Evolutionary conservation across 805 yeast genomes (phyloP), one percentile per base, ranked within the genome.

Genomic region (Tanozyma kutaoensis): DNA sequence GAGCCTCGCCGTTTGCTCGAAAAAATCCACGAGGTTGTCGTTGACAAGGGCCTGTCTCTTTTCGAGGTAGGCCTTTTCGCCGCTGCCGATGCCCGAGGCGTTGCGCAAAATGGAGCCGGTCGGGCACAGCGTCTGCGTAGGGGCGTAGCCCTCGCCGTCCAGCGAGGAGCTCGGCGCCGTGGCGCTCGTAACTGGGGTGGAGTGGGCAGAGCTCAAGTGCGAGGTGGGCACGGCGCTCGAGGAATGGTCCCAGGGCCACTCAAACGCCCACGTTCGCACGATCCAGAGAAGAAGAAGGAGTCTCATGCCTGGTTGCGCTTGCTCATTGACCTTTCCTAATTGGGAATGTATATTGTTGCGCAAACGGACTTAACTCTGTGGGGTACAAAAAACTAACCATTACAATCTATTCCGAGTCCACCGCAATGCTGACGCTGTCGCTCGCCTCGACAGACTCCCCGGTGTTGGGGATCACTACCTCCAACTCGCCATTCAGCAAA

Each of bases 381-480:
- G 20, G 20, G 8, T 17, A 8, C 10, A 17, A 17, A 17, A 10
- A 8, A 8, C 20, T 17, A 8, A 17, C 20, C 10, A 8, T 8
- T 8, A 5, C 22, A 14, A 22, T 20, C 22, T 30, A 35, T 22
- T 32, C 30, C 15, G 22, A 16, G 25, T 26, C 36, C 19, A 54
- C 44, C 18, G 40, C 38, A 25, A 55, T 50, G 9, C 49, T 35
- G 23, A 45, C 42, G 29, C 32, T 42, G 39, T 48, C 45, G 12
- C 30, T 42, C 20, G 40, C 43, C 19, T 33, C 28, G 25, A 34
- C 32, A 9, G 38, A 27, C 12, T 34, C 37, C 15, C 39, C 38
- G 26, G 49, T 51, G 31, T 51, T 52, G 27, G 66, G 66, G 33
- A 59, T 52, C 24, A 49, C 47, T 34, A 59, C 43, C 40, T 58